Base-by-base conservation (phyloP, 257 asterid species). In the Fraxinus anomala region DNA sequence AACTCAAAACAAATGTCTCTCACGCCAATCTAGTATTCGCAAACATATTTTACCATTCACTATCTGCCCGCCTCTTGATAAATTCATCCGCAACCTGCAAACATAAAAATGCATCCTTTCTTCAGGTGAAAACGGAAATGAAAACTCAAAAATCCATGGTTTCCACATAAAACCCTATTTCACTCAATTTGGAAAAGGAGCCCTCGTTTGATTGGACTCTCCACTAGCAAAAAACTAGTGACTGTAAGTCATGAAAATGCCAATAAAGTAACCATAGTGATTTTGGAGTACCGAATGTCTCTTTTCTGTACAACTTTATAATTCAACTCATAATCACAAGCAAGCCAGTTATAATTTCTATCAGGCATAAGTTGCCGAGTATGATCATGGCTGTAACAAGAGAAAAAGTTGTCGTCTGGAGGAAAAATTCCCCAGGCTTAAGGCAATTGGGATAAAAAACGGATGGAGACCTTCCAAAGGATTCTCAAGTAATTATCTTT, bases 11-110 rank as follows among this genome's bases (percentile, higher is more conserved):
- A 54, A 76, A 68, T 33, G 30, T 30, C 23, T 54, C 44, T 2
- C 70, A 5, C 2, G 51, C 61, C 47, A 69, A 31, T 49, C 82
- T 66, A 56, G 66, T 56, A 19, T 56, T 2, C 0, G 12, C 12
- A 19, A n/a, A 56, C 54, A 13, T 44, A 47, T 47, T 47, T 47
- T 76, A 91, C 96, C 96, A 91, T 85, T 91, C 94, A 19, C 85
- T 77, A 81, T 89, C 91, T 36, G 75, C 86, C 72, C 92, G 87
- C 77, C 96, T 89, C 86, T 88, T 91, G 86, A 89, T 83, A 82
- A 91, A 83, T 82, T 91, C 96, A 67, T 91, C 92, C 17, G 87
- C 89, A 28, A 91, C 96, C 94, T 87, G 88, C 80, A 87, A 5
- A 82, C 68, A 49, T 69, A 72, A 54, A 72, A 54, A 76, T 3